Evolutionary conservation across 2,329 filamentous ascomycete genomes (phyloP), one percentile per base, ranked within the genome.

Genomic region (Colletotrichum chlorophyti): DNA sequence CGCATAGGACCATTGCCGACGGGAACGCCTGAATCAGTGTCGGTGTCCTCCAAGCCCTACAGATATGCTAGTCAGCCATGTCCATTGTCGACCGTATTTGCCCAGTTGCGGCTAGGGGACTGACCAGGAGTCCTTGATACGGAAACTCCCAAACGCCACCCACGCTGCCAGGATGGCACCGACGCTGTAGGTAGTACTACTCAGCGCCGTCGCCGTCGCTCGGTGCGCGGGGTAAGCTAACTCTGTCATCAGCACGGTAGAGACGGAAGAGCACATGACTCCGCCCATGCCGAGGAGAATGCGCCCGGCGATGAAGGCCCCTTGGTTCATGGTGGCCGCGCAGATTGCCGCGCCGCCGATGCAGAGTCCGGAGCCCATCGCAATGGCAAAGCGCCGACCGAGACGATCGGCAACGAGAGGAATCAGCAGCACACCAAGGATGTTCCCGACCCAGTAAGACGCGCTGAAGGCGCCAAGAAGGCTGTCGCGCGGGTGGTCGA

Each of bases 251-350:
- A 84, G 66, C 3, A 77, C 73, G 1, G 82, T 81, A 1, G 78
- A 79, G 0, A 78, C 76, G 21, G 82, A 78, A 42, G 81, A 82
- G 0, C 78, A 74, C 27, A 83, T 76, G 43, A 59, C 55, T 4
- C 55, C 51, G 3, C 78, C 77, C 48, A 76, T 71, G 5, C 77
- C 78, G 12, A 80, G 63, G n/a, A 79, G 67, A 9, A 77, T 70
- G 5, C 78, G 69, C 0, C 68, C 71, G 5, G 72, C 63, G 31
- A 77, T 71, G 60, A 79, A 80, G 73, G 78, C 78, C 43, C 69
- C 76, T 5, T 75, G 71, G 43, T 76, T 74, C 51, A 79, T 76
- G 0, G 77, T 72, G 0, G 73, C 74, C 0, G 72, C 70, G 58
- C 79, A 76, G 12, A 80, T 61, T 14, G 76, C 64, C 5, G 76